Evolutionary conservation across 208 protist species (phyloP), one percentile per base, ranked within the genome.

Genomic region (Crithidia mellificae): DNA sequence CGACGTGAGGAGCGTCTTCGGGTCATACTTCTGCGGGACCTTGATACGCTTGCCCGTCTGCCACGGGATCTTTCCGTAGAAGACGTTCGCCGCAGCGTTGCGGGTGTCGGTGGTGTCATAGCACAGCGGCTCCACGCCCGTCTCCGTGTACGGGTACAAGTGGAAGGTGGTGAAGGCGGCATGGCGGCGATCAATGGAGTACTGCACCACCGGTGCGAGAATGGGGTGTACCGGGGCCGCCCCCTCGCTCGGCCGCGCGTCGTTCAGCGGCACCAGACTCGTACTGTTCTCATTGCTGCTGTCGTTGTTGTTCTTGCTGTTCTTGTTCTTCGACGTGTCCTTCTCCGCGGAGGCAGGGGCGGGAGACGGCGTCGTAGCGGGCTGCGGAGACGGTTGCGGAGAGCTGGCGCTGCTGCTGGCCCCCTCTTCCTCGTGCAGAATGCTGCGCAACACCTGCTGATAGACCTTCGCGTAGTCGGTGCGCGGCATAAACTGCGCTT

Each of bases 11-110:
- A 95, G 65, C 30, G 90, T 95, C 68, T 95, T 95, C 34, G 90
- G 90, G 69, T 95, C 90, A 73, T 95, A 95, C 74, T 95, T 95
- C 74, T 95, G 90, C 27, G 90, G 90, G 30, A 95, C 90, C 34
- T 81, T 78, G 72, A 95, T 91, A 51, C 90, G 87, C 68, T 95
- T 95, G 3, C 87, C 90, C 32, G 87, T 95, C 71, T 95, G 90
- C 87, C 90, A 95, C 39, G 90, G 90, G 39, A 95, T 93, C 49
- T 77, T 67, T 25, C 87, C 90, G 63, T 67, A 90, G 64, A 85
- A 84, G 12, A 90, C 87, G 43, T 85, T 78, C 24, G 87, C 90
- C 0, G 81, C 80, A 0, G 64, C 74, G 74, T 91, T 89, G 53
- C 73, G 78, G 43, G 80, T 75, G 34, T 66, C 63, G 19, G 65